These are phyloP conservation scores for Nakazawaea ernobii DNA, from an alignment of 805 yeast species.

Conservation along the genomic window DNA sequence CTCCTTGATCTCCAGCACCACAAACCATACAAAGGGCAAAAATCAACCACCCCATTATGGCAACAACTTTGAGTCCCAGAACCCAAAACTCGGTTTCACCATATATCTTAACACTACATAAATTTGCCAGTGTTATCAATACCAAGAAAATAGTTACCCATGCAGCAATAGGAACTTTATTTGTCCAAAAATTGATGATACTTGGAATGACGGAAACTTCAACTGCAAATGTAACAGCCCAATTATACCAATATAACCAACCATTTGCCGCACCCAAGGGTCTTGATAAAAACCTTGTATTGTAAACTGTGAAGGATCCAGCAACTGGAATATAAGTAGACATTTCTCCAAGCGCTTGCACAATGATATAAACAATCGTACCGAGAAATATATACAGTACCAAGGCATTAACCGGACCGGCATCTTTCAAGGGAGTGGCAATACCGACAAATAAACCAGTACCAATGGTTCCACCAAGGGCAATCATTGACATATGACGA, in stretches of 20 bases:
- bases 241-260: slow-evolving; percentile 71
- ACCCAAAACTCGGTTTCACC: slow-evolving; percentile 79
- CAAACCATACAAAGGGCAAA: slow-evolving; percentile 68
- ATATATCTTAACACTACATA: slow-evolving; percentile 62
- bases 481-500: slow-evolving; percentile 69
- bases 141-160: slow-evolving; percentile 69
- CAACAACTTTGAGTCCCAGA: slow-evolving; percentile 59
- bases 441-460: slow-evolving; percentile 72
- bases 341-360: slow-evolving; percentile 76
- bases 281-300: slow-evolving; percentile 59
- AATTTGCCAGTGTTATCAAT: slow-evolving; percentile 44
- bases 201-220: slow-evolving; percentile 71
- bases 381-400: slow-evolving; percentile 65
- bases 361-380: slow-evolving; percentile 55
- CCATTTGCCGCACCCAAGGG: slow-evolving; percentile 70
- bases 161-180: slow-evolving; percentile 61
- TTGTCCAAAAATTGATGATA: slow-evolving; percentile 59
- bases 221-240: slow-evolving; percentile 72
- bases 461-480: slow-evolving; percentile 77
- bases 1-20: slow-evolving; percentile 66
- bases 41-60: slow-evolving; percentile 65
- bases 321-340: slow-evolving; percentile 68
- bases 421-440: slow-evolving; percentile 42
- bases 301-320: slow-evolving; percentile 64
- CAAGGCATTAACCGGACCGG: slow-evolving; percentile 68